phyloP scores from a whole-genome alignment of 73 alveolate genomes.

The Paraurostyla sp. region DNA sequence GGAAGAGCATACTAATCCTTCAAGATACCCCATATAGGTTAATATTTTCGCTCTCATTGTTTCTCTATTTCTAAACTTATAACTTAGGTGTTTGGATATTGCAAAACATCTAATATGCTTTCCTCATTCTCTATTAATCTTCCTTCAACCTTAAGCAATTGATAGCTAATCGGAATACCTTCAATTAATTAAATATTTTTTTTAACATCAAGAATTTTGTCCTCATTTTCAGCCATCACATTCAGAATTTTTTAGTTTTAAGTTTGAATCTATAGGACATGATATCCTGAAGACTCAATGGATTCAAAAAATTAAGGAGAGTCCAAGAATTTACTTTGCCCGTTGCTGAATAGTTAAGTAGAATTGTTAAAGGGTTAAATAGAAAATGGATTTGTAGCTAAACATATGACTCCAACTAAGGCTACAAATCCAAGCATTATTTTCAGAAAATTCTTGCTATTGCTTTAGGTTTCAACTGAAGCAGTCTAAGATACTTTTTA shows the following conservation, averaged over 20 bases:
- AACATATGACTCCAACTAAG: neutral
- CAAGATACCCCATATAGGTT: no score
- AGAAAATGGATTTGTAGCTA: neutral
- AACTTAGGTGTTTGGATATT: no score
- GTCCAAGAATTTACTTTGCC: no score
- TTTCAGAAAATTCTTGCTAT: slow-evolving; percentile 11
- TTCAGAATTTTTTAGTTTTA: neutral
- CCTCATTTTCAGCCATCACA: neutral
- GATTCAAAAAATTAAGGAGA: no score
- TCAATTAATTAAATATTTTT: neutral
- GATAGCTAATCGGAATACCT: slow-evolving; percentile 5
- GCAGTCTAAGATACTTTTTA: neutral
- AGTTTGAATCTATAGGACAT: neutral
- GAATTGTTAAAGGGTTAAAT: neutral
- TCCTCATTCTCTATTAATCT: neutral
- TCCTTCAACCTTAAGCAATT: neutral
- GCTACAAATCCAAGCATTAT: slow-evolving; percentile 37
- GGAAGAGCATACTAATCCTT: no score
- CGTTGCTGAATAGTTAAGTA: neutral
- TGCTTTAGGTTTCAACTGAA: neutral
- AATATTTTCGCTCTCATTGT: no score
- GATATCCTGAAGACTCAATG: neutral
- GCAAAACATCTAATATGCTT: no score
- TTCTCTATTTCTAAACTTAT: no score
- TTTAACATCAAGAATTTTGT: neutral